These are phyloP conservation scores for Marasmius tenuissimus DNA, from an alignment of 1,284 basidiomycete species.

Conservation along the genomic window DNA sequence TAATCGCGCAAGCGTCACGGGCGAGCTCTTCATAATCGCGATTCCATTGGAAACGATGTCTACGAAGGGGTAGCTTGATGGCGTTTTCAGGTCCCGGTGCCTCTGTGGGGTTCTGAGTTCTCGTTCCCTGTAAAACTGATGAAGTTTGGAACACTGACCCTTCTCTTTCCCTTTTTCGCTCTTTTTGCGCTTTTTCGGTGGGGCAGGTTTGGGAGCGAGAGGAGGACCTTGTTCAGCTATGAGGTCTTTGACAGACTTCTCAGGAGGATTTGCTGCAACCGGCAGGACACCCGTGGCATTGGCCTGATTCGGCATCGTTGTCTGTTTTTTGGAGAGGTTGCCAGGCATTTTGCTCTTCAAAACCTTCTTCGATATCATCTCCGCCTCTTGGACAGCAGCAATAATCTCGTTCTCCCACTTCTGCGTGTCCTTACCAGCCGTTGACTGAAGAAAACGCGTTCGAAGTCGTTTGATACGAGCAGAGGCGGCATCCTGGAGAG, in stretches of 20 bases:
- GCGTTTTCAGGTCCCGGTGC: slow-evolving; percentile 6
- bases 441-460: slow-evolving; percentile 54
- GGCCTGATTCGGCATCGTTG: slow-evolving; percentile 18
- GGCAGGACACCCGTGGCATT: slow-evolving; percentile 30
- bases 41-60: slow-evolving; percentile 81
- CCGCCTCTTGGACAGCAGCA: slow-evolving; percentile 55
- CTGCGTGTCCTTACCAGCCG: slow-evolving; percentile 43
- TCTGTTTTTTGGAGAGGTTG: slow-evolving; percentile 14
- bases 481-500: slow-evolving; percentile 45
- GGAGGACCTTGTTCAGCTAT: slow-evolving; percentile 59
- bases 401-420: slow-evolving; percentile 66
- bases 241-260: slow-evolving; percentile 54
- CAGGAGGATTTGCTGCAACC: slow-evolving; percentile 40
- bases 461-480: slow-evolving; percentile 54
- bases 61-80: slow-evolving; percentile 32
- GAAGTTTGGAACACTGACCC: slow-evolving; percentile 8
- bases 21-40: slow-evolving; percentile 85
- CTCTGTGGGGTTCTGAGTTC: background rate
- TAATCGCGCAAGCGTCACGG: slow-evolving; percentile 80
- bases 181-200: slow-evolving; percentile 38
- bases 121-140: background rate
- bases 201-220: slow-evolving; percentile 24
- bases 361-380: slow-evolving; percentile 44
- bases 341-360: slow-evolving; percentile 29
- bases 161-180: slow-evolving; percentile 27